Evolutionary conservation across 2,329 filamentous ascomycete genomes (phyloP).

Genomic region (Exophiala sideris): DNA sequence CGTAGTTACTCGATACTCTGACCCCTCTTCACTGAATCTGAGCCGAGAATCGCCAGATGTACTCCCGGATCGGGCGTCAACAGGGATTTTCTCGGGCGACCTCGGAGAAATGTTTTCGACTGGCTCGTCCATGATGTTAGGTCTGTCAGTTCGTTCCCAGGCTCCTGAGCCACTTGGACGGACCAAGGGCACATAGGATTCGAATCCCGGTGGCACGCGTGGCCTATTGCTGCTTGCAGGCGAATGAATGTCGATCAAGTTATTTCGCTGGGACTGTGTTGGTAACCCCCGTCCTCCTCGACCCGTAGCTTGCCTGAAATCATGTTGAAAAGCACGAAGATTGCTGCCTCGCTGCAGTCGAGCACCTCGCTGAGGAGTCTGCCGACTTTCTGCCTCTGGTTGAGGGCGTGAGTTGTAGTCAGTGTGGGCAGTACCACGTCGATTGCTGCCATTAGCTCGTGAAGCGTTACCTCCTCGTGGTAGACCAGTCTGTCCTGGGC

Average conservation of each 20-base stretch:
- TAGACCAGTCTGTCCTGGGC: not conserved
- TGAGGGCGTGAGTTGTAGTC: not conserved
- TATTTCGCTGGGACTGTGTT: not conserved
- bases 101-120: not conserved
- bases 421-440: not conserved
- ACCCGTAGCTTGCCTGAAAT: not conserved
- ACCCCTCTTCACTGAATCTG: constrained; percentile 16
- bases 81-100: not conserved
- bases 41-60: constrained; percentile 2
- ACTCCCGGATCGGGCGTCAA: not conserved
- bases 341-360: not conserved
- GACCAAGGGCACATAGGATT: constrained; percentile 10
- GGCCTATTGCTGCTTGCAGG: not conserved
- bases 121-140: constrained; percentile 3
- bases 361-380: constrained; percentile 1
- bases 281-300: not conserved
- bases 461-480: not conserved
- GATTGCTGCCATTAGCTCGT: not conserved
- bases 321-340: not conserved
- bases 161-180: not conserved
- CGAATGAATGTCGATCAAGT: constrained; percentile 6
- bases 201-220: constrained; percentile 13
- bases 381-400: not conserved
- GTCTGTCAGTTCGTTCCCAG: not conserved
- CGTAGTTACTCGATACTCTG: constrained; percentile 7